Base-by-base conservation (phyloP, 2,329 filamentous ascomycete species). In the Aspergillus sergii region DNA sequence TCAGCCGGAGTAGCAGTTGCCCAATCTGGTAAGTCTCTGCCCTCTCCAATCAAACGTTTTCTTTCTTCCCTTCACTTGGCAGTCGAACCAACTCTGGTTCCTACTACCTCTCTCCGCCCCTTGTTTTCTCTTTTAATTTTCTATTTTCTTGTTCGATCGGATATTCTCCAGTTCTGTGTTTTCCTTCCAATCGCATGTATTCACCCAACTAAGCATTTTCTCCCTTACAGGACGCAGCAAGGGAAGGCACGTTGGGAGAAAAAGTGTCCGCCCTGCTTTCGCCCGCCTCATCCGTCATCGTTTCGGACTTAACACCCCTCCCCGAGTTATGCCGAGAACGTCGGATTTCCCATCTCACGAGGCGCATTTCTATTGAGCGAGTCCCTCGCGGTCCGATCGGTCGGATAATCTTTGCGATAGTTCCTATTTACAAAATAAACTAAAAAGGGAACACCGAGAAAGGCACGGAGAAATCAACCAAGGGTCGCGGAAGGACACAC, bases 281-380 rank as follows among this genome's bases (percentile, higher is more conserved):
- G 46, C 48, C 60, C 60, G 60, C 60, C 39, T 50, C 56, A 45
- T 51, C 56, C 39, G 60, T 53, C 39, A 53, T 53, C 50, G 21
- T 23, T 45, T 50, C 60, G 60, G 56, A 54, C 56, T 51, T 50
- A 51, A 41, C 23, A 23, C 36, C 45, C 54, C 19, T 43, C 56
- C 50, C 45, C 56, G 57, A 62, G 60, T 50, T 54, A 62, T 62
- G 60, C 60, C 51, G 56, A 57, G 57, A 59, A 55, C 46, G 36
- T 34, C 56, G 48, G n/a, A 45, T 30, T 58, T 41, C 39, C 46
- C 65, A 59, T 67, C 64, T 61, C 59, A 65, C 58, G 68, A 67
- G 70, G 68, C 65, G 69, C 72, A 69, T 65, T 66, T 66, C 55
- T 34, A 68, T 62, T 63, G 61, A 68, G 65, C 71, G 68, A 71